A percentile compares a stretch with the other conserved stretches of the same genome.
Conservation (phyloP, 2,329 filamentous ascomycete genomes). For the Sporothrix pseudoabietina region DNA sequence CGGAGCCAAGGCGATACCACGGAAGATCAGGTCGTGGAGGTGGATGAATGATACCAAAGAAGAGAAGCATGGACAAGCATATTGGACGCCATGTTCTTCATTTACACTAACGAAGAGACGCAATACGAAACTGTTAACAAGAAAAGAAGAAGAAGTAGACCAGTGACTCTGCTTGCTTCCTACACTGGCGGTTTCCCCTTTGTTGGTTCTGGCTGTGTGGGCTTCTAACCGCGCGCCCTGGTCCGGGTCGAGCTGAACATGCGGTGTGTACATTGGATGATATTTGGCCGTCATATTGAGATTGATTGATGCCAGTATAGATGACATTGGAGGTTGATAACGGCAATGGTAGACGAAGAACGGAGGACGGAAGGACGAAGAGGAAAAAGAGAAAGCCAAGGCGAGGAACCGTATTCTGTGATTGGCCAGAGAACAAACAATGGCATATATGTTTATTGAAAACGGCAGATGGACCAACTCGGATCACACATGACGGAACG, state of each 20-base stretch:
- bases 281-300: background rate
- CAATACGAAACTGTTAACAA: background rate
- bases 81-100: background rate
- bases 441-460: background rate
- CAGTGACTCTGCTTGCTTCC: background rate
- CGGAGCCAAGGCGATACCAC: background rate
- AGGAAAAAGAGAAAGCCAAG: background rate
- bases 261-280: constrained; percentile 35
- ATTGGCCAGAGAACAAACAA: background rate
- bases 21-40: background rate
- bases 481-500: too few species aligned
- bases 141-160: background rate
- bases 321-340: background rate
- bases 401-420: constrained; percentile 14
- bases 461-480: background rate
- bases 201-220: background rate
- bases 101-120: background rate
- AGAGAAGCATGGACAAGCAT: background rate
- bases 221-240: constrained; percentile 36
- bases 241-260: constrained; percentile 34
- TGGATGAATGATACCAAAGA: background rate
- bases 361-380: constrained; percentile 1
- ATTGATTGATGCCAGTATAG: background rate
- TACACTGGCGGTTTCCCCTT: background rate
- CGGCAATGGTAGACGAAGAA: background rate